These are phyloP conservation scores for Nectriaceae sp. DNA, from an alignment of 2,329 filamentous ascomycete species.

Conservation along the genomic window DNA sequence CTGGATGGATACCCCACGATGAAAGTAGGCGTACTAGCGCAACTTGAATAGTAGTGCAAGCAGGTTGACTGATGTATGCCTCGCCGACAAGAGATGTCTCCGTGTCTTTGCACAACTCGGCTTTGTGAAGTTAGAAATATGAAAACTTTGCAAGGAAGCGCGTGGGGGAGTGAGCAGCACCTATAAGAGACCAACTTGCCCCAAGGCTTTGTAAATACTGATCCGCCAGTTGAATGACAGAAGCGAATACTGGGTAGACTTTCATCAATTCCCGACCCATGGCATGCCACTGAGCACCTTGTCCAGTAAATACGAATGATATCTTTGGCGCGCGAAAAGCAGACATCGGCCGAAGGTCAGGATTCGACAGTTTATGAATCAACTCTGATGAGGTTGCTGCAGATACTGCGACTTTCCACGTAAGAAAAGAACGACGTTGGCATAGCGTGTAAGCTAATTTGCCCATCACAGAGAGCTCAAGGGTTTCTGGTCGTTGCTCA, in stretches of 20 bases:
- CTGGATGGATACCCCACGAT: slow-evolving; percentile 40
- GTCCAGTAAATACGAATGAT: slow-evolving; percentile 33
- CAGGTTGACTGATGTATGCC: slow-evolving; percentile 41
- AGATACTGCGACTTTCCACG: slow-evolving; percentile 4
- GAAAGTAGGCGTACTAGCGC: slow-evolving; percentile 44
- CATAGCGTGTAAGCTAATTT: slow-evolving; percentile 10
- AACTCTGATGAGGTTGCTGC: slow-evolving; percentile 5
- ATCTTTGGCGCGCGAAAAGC: slow-evolving; percentile 2
- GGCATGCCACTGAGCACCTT: slow-evolving; percentile 35
- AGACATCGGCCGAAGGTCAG: not conserved
- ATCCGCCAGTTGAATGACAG: not conserved
- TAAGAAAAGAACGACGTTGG: slow-evolving; percentile 2
- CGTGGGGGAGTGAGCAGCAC: not conserved
- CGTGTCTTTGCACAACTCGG: not conserved
- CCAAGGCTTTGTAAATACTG: slow-evolving; percentile 21
- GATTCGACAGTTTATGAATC: not conserved
- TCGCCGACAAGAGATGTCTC: slow-evolving; percentile 25
- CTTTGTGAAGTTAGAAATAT: not conserved
- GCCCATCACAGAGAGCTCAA: slow-evolving; percentile 16
- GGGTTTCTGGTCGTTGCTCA: not conserved
- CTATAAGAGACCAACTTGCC: slow-evolving; percentile 1
- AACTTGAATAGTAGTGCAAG: slow-evolving; percentile 47
- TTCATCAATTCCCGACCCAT: slow-evolving; percentile 35
- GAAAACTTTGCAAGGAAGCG: no score
- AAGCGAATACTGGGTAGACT: slow-evolving; percentile 3